Base-by-base conservation (phyloP, 768 basidiomycete genomes). In the Suillus luteus region DNA sequence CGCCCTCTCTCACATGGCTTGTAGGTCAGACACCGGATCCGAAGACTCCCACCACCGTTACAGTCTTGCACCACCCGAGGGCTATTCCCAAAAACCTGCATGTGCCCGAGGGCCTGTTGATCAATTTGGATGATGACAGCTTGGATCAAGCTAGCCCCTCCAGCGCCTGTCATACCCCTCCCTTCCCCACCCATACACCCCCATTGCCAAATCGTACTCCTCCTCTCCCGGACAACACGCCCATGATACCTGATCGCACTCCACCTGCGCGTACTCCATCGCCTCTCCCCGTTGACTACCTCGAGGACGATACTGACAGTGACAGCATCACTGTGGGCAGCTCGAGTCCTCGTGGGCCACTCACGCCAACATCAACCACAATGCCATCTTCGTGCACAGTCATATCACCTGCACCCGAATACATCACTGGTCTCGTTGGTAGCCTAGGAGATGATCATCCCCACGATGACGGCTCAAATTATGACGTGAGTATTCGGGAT, bases 401-500 rank as follows among this genome's bases (percentile, higher is more conserved):
- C 6, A 73, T 71, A 33, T 68, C 63, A 65, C 71, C 69, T 12
- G 71, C 71, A 40, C 73, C 82, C 63, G 87, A 89, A 19, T 89
- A 91, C 69, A 78, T 93, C 59, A 88, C 88, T 70, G 73, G 88
- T 12, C 76, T 91, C 27, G 80, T 87, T 17, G 82, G 88, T 31
- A 80, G 81, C 24, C 71, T 90, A n/a, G 81, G 83, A 24, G 80
- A 82, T 22, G 67, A 65, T 10, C 77, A 79, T 41, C 71, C 68
- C 6, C 74, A 69, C 55, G 73, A 78, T 40, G 80, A 84, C 66
- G 85, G 86, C 19, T 70, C 79, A 17, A 80, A 87, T 69, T 89
- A 89, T 73, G 89, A 92, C 73, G 90, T 90, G 74, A 80, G 86
- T 78, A 67, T 65, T 69, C 55, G 64, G 64, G 65, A 68, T 68